phyloP scores from a whole-genome alignment of 2,329 filamentous ascomycete genomes.

The Neofusicoccum kwambonambiense region DNA sequence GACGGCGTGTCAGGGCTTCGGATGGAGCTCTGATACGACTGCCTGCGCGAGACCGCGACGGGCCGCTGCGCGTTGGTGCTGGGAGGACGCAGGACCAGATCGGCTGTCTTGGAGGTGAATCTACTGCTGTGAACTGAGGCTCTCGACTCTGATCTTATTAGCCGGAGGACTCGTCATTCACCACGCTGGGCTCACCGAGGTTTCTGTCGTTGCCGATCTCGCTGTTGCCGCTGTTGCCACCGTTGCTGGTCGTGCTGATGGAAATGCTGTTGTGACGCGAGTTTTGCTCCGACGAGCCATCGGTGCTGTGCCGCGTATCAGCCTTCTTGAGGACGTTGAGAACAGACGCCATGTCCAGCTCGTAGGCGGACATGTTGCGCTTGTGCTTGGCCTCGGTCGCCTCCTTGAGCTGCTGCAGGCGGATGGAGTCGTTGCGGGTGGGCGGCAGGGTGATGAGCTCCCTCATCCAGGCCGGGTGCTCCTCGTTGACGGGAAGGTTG shows the following conservation, averaged over 20 bases:
- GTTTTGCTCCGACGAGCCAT: slow-evolving; percentile 11
- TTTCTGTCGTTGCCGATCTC: slow-evolving; percentile 11
- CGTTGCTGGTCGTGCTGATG: background rate
- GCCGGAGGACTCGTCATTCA: slow-evolving; percentile 15
- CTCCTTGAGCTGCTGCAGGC: slow-evolving; percentile 12
- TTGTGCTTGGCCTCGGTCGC: slow-evolving; percentile 8
- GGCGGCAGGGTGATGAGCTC: slow-evolving; percentile 18
- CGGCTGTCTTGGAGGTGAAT: background rate
- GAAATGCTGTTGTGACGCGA: slow-evolving; percentile 15
- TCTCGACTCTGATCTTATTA: slow-evolving; percentile 18
- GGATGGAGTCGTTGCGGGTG: slow-evolving; percentile 6
- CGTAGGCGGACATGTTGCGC: slow-evolving; percentile 16
- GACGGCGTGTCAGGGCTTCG: background rate
- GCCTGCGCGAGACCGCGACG: slow-evolving; percentile 2
- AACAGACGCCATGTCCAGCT: slow-evolving; percentile 18
- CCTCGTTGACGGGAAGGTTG: slow-evolving; percentile 17
- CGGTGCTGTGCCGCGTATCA: slow-evolving; percentile 16
- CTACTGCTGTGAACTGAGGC: slow-evolving; percentile 3
- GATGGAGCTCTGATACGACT: slow-evolving; percentile 6
- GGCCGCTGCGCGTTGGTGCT: slow-evolving; percentile 13
- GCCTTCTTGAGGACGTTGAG: slow-evolving; percentile 17
- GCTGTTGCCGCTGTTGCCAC: slow-evolving; percentile 4
- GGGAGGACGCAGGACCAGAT: slow-evolving; percentile 8
- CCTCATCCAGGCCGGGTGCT: slow-evolving; percentile 18
- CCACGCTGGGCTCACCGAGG: slow-evolving; percentile 16